Evolutionary conservation across 2,329 filamentous ascomycete genomes (phyloP).

Genomic region (Fusarium sp.): DNA sequence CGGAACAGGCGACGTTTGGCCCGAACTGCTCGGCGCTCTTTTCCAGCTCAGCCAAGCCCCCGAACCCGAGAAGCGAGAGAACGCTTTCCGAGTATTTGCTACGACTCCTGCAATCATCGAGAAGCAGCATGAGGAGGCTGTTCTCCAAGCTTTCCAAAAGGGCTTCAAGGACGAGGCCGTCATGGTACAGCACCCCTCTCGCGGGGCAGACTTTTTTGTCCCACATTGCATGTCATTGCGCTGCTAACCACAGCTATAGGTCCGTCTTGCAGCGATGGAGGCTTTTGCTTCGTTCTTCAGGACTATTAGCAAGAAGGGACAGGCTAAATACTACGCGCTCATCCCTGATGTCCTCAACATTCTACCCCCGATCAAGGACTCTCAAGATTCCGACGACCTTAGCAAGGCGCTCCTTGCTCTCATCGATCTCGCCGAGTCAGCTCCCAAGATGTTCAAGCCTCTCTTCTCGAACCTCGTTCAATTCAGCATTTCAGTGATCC

Average conservation of each 20-base stretch:
- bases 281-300: constrained; percentile 97
- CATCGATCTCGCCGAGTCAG: constrained; percentile 94
- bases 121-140: constrained; percentile 92
- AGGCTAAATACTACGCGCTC: constrained; percentile 87
- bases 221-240: constrained; percentile 7
- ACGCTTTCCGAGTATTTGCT: constrained; percentile 93
- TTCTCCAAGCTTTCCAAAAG: constrained; percentile 87
- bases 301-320: constrained; percentile 87
- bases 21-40: constrained; percentile 85
- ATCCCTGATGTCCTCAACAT: constrained; percentile 95
- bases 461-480: constrained; percentile 94
- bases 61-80: constrained; percentile 87
- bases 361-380: constrained; percentile 91
- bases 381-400: constrained; percentile 89
- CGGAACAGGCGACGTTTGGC: constrained; percentile 81
- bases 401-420: constrained; percentile 90
- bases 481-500: constrained; percentile 92
- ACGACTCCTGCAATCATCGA: constrained; percentile 96
- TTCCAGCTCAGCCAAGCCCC: constrained; percentile 91
- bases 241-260: constrained; percentile 61
- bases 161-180: constrained; percentile 93
- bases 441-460: constrained; percentile 96
- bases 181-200: constrained; percentile 64
- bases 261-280: constrained; percentile 94
- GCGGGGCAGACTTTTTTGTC: constrained; percentile 16